Conservation (phyloP, 2,329 filamentous ascomycete species). For the Trichoderma pleuroti region DNA sequence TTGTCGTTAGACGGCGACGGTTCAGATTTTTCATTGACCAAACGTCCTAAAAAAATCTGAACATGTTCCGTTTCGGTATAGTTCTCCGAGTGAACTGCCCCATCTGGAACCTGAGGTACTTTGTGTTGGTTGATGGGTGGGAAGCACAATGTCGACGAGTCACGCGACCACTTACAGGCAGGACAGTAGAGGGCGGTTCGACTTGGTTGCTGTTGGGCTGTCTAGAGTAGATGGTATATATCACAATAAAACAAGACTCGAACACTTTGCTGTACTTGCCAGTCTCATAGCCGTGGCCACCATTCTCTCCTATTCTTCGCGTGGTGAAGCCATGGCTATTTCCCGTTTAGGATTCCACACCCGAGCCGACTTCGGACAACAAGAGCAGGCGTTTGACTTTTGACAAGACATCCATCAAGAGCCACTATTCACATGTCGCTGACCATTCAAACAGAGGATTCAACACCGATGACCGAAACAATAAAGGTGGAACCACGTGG, state of each 20-base stretch:
- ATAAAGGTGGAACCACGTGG: slow-evolving; percentile 3
- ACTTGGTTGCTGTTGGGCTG: neutral
- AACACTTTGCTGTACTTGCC: neutral
- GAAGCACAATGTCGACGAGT: neutral
- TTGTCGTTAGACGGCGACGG: neutral
- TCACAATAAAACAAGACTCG: no score
- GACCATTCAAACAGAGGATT: neutral
- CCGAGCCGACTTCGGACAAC: slow-evolving; percentile 1
- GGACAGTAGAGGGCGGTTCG: neutral
- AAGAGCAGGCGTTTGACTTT: slow-evolving; percentile 12
- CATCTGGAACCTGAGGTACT: neutral
- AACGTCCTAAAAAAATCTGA: neutral
- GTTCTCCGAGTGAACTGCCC: neutral
- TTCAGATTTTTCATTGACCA: slow-evolving; percentile 2
- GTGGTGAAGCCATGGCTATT: neutral
- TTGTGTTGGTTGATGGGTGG: neutral
- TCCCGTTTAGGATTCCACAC: neutral
- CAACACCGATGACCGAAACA: neutral
- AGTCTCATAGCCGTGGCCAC: neutral
- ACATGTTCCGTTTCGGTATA: neutral
- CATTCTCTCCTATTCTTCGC: neutral
- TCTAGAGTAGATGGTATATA: neutral
- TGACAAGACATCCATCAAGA: neutral
- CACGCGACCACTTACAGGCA: neutral
- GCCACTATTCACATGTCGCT: neutral